Conservation (phyloP, 2,329 filamentous ascomycete species). For the Xylariaceae sp. region DNA sequence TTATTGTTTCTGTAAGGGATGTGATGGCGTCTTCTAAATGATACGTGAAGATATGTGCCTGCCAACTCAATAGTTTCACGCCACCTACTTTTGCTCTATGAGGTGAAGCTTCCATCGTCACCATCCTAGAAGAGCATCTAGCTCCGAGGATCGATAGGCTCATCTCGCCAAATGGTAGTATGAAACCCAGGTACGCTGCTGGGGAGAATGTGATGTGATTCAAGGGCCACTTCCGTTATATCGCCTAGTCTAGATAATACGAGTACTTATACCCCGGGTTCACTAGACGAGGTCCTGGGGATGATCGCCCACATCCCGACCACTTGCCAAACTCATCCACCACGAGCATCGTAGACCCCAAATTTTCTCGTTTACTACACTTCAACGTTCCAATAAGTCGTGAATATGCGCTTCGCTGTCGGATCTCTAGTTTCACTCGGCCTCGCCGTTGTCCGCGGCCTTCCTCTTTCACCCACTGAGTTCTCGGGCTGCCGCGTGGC, state of each 20-base stretch:
- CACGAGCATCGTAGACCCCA: slow-evolving; percentile 9
- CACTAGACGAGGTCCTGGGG: background rate
- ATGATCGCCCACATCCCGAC: background rate
- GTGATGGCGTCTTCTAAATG: background rate
- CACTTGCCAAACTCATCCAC: background rate
- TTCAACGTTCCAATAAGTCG: background rate
- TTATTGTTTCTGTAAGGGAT: background rate
- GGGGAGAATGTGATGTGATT: slow-evolving; percentile 6
- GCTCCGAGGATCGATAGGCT: slow-evolving; percentile 5
- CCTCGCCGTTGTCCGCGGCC: slow-evolving; percentile 15
- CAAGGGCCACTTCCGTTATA: background rate
- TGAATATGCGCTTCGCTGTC: slow-evolving; percentile 20
- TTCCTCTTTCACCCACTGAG: background rate
- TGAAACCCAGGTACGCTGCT: background rate
- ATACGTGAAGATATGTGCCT: background rate
- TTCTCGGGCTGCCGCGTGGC: slow-evolving; percentile 15
- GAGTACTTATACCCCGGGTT: slow-evolving; percentile 15
- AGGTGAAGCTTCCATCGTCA: background rate
- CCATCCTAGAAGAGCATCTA: slow-evolving; percentile 5
- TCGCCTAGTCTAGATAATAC: background rate
- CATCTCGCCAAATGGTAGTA: background rate
- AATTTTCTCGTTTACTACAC: background rate
- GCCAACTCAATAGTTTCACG: background rate
- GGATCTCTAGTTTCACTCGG: slow-evolving; percentile 10
- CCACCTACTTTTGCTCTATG: background rate